Conservation (phyloP, 2,329 filamentous ascomycete species). For the Colletotrichum spinosum region DNA sequence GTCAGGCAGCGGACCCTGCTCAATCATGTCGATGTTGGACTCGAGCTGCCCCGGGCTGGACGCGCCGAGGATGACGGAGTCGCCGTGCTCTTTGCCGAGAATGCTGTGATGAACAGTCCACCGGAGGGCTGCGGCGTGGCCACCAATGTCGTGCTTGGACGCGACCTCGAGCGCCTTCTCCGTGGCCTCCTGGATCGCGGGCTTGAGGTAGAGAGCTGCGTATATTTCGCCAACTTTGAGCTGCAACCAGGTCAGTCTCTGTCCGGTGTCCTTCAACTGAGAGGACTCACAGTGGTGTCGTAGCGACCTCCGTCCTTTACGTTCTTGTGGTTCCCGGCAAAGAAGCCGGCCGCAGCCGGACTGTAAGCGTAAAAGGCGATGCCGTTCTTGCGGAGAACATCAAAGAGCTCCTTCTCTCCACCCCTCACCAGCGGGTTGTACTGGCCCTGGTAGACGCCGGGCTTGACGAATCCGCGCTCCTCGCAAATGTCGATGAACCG, state of each 20-base stretch:
- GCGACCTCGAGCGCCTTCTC: slow-evolving; percentile 43
- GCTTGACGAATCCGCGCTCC: slow-evolving; percentile 52
- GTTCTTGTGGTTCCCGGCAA: slow-evolving; percentile 40
- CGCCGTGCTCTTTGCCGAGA: slow-evolving; percentile 46
- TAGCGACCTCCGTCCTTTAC: slow-evolving; percentile 40
- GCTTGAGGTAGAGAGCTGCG: slow-evolving; percentile 42
- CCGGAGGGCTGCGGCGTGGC: slow-evolving; percentile 54
- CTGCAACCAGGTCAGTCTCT: neutral
- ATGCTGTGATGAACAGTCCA: slow-evolving; percentile 53
- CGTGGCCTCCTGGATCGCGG: slow-evolving; percentile 43
- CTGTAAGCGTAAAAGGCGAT: slow-evolving; percentile 59
- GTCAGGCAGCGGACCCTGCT: slow-evolving; percentile 53
- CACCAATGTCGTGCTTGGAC: slow-evolving; percentile 48
- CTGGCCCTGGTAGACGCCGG: slow-evolving; percentile 59
- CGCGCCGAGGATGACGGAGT: slow-evolving; percentile 50
- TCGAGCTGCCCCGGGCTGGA: slow-evolving; percentile 50
- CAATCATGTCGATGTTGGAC: slow-evolving; percentile 48
- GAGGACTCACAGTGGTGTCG: slow-evolving; percentile 40
- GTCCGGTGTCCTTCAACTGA: too few relatives aligned
- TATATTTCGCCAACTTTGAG: slow-evolving; percentile 42
- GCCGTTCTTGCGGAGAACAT: slow-evolving; percentile 52
- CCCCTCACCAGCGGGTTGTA: slow-evolving; percentile 59
- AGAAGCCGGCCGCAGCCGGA: slow-evolving; percentile 45
- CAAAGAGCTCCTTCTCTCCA: slow-evolving; percentile 55
- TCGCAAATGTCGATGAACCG: slow-evolving; percentile 56